Percentiles rank a stretch among this genome's conserved stretches.
Evolutionary conservation across 352 stramenopile genomes (phyloP).

Genomic region (Globisporangium takayamanum): DNA sequence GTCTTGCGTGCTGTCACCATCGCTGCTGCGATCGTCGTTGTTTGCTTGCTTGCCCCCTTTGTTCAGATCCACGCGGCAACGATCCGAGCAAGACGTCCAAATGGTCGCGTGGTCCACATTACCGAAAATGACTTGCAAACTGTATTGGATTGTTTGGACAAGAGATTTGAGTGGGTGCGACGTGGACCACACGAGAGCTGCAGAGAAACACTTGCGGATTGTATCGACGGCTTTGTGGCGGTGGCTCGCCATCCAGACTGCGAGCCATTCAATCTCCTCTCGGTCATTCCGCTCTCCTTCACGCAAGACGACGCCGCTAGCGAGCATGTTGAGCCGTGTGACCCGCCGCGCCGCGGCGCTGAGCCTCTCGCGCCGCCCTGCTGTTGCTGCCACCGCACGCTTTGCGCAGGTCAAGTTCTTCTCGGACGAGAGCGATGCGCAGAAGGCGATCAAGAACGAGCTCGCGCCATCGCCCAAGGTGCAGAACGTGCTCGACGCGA

Average conservation of each 20-base stretch:
- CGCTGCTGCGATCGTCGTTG: background rate
- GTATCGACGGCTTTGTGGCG: constrained; percentile 1
- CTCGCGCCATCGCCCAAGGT: constrained; percentile 71
- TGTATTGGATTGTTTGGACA: background rate
- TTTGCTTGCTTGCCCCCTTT: constrained; percentile 6
- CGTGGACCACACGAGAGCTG: constrained; percentile 10
- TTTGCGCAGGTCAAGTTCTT: constrained; percentile 57
- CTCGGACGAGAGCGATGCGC: constrained; percentile 33
- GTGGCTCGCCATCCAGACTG: constrained; percentile 2
- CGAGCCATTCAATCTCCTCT: constrained; percentile 17
- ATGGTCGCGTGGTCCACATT: background rate
- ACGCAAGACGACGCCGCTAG: background rate
- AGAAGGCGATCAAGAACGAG: constrained; percentile 44
- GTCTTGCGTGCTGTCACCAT: constrained; percentile 21
- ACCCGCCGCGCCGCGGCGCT: constrained; percentile 47
- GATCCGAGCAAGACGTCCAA: constrained; percentile 1
- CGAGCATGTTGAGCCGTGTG: constrained; percentile 59
- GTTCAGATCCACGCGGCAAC: constrained; percentile 13
- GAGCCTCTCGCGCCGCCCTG: constrained; percentile 37
- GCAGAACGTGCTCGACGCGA: constrained; percentile 77
- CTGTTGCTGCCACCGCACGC: constrained; percentile 24
- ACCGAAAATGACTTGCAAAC: background rate
- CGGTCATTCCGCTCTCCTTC: constrained; percentile 2
- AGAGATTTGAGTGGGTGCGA: constrained; percentile 1
- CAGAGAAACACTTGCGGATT: background rate